Percentiles rank a stretch among this genome's conserved stretches.
These are phyloP conservation scores for Monosporascus sp. DNA, from an alignment of 2,329 filamentous ascomycete species.

Conservation along the genomic window DNA sequence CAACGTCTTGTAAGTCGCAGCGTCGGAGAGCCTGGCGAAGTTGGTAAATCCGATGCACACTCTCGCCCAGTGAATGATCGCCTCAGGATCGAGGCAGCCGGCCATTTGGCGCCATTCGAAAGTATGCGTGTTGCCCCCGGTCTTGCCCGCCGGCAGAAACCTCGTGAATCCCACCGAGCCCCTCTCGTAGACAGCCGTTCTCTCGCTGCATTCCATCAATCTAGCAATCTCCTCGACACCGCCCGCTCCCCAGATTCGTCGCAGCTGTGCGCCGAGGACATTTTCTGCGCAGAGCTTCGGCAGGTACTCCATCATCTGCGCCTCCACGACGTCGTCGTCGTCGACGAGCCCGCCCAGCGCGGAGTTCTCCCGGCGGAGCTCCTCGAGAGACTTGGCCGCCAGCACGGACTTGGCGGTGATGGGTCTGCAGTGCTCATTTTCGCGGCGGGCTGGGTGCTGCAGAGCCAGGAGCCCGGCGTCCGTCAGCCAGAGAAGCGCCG, in stretches of 20 bases:
- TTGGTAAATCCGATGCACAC: conserved; percentile 15
- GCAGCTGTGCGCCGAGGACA: conserved; percentile 3
- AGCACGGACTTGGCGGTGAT: conserved; percentile 9
- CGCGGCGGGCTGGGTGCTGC: conserved; percentile 19
- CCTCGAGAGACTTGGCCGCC: not conserved
- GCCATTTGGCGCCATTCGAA: conserved; percentile 24
- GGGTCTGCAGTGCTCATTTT: conserved; percentile 4
- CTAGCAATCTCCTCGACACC: conserved; percentile 10
- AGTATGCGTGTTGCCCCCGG: conserved; percentile 18
- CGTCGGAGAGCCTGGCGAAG: conserved; percentile 11
- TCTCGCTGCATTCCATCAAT: conserved; percentile 5
- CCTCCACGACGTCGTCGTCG: not conserved
- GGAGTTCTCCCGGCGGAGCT: not conserved
- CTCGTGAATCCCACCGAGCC: conserved; percentile 15
- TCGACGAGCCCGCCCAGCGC: not conserved
- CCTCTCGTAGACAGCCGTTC: not conserved
- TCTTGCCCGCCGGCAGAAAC: conserved; percentile 12
- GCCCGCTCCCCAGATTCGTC: conserved; percentile 13
- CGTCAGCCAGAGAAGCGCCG: conserved; percentile 14
- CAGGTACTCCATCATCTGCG: conserved; percentile 9
- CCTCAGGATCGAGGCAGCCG: conserved; percentile 14
- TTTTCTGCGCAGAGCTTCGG: not conserved
- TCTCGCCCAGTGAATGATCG: conserved; percentile 17
- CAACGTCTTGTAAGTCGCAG: conserved; percentile 6
- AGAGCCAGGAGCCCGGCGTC: conserved; percentile 15